Percentiles rank a stretch among this genome's conserved stretches.
Evolutionary conservation across 164 flowering plant genomes (phyloP).

Genomic region (Stephania yunnanensis): DNA sequence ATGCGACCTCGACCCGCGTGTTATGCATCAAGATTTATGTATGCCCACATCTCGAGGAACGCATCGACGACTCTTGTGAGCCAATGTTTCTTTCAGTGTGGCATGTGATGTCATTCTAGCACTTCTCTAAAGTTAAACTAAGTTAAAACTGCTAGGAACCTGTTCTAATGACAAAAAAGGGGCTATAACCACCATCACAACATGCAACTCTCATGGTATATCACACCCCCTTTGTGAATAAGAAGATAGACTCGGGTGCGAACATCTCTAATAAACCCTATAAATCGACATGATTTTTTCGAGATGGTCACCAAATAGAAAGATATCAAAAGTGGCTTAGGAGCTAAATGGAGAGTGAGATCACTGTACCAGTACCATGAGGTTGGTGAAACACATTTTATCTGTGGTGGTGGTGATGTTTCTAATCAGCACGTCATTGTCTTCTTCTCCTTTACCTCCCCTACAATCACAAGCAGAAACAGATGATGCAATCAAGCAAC

Average conservation of each 20-base stretch:
- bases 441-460: slow-evolving; percentile 10
- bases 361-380: slow-evolving; percentile 2
- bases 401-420: slow-evolving; percentile 14
- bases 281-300: not conserved
- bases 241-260: not conserved
- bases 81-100: too few relatives aligned
- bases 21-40: too few relatives aligned
- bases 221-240: not conserved
- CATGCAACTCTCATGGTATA: not conserved
- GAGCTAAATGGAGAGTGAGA: slow-evolving; percentile 8
- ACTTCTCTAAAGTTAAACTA: not conserved
- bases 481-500: not conserved
- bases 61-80: too few relatives aligned
- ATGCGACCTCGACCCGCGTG: too few relatives aligned
- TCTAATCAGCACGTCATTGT: slow-evolving; percentile 1
- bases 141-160: not conserved
- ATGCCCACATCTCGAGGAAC: too few relatives aligned
- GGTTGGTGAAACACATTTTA: slow-evolving; percentile 14
- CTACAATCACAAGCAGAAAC: slow-evolving; percentile 1
- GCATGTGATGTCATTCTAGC: too few relatives aligned
- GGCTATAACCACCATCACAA: not conserved
- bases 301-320: not conserved
- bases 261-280: not conserved
- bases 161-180: not conserved
- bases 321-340: slow-evolving; percentile 1